Percentiles rank a stretch among this genome's conserved stretches.
Evolutionary conservation across 2,329 filamentous ascomycete species (phyloP).

Genomic region (Pezicula radicicola): DNA sequence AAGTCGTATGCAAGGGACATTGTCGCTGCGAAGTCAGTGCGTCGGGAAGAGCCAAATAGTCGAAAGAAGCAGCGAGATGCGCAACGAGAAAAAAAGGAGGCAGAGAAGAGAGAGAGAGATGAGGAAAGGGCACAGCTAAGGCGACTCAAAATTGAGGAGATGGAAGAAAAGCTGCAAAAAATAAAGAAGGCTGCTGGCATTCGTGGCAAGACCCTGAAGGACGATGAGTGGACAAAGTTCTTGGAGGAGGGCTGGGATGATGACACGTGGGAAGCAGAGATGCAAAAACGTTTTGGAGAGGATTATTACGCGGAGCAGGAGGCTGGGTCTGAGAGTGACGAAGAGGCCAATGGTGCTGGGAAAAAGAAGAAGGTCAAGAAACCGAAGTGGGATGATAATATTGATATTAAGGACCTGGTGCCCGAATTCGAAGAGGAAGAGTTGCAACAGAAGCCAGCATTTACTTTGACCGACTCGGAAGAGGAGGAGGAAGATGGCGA

Average conservation of each 20-base stretch:
- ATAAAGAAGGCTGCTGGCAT: conserved; percentile 88
- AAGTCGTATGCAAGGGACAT: conserved; percentile 87
- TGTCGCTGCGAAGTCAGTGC: conserved; percentile 76
- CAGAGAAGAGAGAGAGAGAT: conserved; percentile 70
- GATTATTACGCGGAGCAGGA: conserved; percentile 79
- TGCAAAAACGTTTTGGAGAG: conserved; percentile 84
- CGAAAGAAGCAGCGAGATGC: conserved; percentile 76
- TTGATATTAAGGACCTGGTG: conserved; percentile 90
- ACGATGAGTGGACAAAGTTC: conserved; percentile 82
- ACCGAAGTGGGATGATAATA: conserved; percentile 93
- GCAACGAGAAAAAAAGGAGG: conserved; percentile 74
- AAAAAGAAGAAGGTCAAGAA: conserved; percentile 71
- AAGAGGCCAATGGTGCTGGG: conserved; percentile 49
- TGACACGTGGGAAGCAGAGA: conserved; percentile 84
- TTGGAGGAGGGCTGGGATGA: conserved; percentile 88
- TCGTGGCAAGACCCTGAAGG: conserved; percentile 59
- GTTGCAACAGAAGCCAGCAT: conserved; percentile 36
- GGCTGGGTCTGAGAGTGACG: conserved; percentile 57
- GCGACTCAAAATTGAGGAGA: conserved; percentile 87
- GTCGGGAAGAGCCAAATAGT: conserved; percentile 75
- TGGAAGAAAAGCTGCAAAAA: conserved; percentile 80
- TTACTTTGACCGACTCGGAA: conserved; percentile 43
- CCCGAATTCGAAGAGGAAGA: conserved; percentile 65
- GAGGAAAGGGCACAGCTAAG: conserved; percentile 81
- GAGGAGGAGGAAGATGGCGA: conserved; percentile 32